Conservation (phyloP, 306 rosid genomes). For the Citrullus mucosospermus region DNA sequence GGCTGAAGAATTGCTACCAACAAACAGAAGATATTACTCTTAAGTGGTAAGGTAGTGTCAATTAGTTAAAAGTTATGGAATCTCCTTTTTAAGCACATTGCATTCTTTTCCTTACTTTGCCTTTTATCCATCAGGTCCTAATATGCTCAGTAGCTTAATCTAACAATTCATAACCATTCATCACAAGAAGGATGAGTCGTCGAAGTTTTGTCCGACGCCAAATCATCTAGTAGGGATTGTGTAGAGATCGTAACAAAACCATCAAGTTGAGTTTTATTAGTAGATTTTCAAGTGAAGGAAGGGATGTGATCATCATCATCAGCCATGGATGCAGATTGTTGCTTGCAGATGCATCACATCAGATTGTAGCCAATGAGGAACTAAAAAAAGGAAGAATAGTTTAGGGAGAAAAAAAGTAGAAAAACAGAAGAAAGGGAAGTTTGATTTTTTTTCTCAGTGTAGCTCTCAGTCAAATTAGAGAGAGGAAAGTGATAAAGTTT, state of each 20-base stretch:
- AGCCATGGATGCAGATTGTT: slow-evolving; percentile 1
- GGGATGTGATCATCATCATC: not conserved
- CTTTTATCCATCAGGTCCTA: not conserved
- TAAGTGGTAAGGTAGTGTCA: slow-evolving; percentile 2
- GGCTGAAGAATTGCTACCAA: slow-evolving; percentile 39
- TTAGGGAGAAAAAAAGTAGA: not conserved
- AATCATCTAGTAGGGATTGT: not conserved
- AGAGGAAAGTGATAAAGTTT: not conserved
- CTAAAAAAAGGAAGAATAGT: not conserved
- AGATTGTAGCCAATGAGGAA: slow-evolving; percentile 1
- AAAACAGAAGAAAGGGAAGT: not conserved
- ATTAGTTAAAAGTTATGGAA: not conserved
- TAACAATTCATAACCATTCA: slow-evolving; percentile 5
- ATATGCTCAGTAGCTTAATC: not conserved
- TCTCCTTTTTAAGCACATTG: not conserved
- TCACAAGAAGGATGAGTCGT: not conserved
- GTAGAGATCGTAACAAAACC: not conserved
- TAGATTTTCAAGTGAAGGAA: not conserved
- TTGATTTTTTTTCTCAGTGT: not conserved
- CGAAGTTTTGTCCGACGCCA: not conserved
- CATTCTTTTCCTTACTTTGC: not conserved
- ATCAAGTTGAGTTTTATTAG: not conserved
- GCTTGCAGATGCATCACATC: slow-evolving; percentile 1
- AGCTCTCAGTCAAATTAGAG: slow-evolving; percentile 2
- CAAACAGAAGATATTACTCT: slow-evolving; percentile 19